These are phyloP conservation scores for Baudoinia panamericana DNA, from an alignment of 495 filamentous ascomycete genomes.

Conservation along the genomic window DNA sequence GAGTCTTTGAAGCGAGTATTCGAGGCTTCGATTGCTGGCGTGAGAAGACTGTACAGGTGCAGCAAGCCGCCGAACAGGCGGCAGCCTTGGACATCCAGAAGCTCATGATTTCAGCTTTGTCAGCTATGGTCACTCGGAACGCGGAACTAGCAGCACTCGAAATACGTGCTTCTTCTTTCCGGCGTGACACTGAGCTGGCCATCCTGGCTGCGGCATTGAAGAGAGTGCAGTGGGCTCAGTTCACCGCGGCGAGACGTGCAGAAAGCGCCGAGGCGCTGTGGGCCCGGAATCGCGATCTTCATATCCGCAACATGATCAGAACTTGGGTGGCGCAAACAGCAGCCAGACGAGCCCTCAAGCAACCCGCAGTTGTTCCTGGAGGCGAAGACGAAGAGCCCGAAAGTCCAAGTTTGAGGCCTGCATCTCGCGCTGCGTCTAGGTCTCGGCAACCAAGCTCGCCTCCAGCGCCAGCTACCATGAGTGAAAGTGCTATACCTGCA, in stretches of 20 bases:
- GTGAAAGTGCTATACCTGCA: constrained; percentile 7
- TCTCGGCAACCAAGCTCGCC: constrained; percentile 23
- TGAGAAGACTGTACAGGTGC: not conserved
- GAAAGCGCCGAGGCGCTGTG: constrained; percentile 27
- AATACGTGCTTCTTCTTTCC: constrained; percentile 16
- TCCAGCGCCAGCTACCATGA: not conserved
- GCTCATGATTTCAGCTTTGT: constrained; percentile 8
- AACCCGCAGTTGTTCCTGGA: not conserved
- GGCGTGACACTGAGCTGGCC: constrained; percentile 19
- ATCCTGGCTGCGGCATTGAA: constrained; percentile 15
- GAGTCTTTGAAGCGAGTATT: not conserved
- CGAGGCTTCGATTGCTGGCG: constrained; percentile 8
- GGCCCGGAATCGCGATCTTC: constrained; percentile 25
- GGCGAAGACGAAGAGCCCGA: constrained; percentile 15
- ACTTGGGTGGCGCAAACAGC: constrained; percentile 26
- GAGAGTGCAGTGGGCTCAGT: constrained; percentile 28
- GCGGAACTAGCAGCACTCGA: constrained; percentile 10
- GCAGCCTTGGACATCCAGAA: constrained; percentile 1
- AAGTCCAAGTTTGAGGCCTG: constrained; percentile 18
- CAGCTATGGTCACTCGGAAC: not conserved
- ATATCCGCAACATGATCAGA: constrained; percentile 27
- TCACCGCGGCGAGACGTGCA: constrained; percentile 22
- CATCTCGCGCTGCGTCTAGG: constrained; percentile 12
- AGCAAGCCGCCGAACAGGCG: constrained; percentile 6
- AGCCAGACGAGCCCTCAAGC: not conserved